Conservation (phyloP, 495 filamentous ascomycete genomes). For the Friedmanniomyces simplex region DNA sequence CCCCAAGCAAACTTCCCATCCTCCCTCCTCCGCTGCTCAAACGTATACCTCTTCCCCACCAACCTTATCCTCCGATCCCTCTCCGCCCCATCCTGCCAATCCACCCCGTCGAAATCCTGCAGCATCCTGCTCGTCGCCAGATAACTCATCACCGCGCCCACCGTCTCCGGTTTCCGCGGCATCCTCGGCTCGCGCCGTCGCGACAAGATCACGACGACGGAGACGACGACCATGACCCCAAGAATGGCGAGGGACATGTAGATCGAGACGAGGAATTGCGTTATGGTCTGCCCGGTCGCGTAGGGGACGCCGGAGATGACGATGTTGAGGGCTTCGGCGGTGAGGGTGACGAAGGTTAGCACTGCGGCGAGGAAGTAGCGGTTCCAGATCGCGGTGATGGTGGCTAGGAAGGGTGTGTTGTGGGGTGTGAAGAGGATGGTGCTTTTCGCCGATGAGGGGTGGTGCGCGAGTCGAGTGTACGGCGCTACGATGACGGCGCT, state of each 20-base stretch:
- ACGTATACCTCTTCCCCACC: constrained; percentile 1
- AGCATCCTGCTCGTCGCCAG: neutral
- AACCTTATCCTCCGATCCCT: constrained; percentile 3
- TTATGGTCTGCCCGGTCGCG: constrained; percentile 29
- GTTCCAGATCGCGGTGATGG: constrained; percentile 29
- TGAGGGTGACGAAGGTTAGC: constrained; percentile 29
- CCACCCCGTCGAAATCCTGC: constrained; percentile 10
- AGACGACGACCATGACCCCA: constrained; percentile 29
- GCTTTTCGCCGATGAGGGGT: constrained; percentile 22
- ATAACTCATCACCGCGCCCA: constrained; percentile 14
- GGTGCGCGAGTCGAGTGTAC: constrained; percentile 25
- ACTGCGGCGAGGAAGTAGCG: constrained; percentile 27
- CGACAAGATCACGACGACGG: constrained; percentile 25
- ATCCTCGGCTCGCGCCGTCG: constrained; percentile 1
- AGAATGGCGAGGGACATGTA: constrained; percentile 32
- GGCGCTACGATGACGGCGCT: constrained; percentile 22
- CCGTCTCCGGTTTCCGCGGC: constrained; percentile 10
- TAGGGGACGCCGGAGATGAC: constrained; percentile 34
- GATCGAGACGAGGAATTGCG: constrained; percentile 26
- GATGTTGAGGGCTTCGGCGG: constrained; percentile 33
- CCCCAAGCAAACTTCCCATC: constrained; percentile 3
- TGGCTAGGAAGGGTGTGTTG: constrained; percentile 27
- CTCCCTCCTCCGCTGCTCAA: neutral
- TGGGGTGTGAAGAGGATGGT: constrained; percentile 29
- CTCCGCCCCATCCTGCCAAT: neutral